These are phyloP conservation scores for Nepenthes alata DNA, from an alignment of 179 eudicot genomes.

Conservation along the genomic window DNA sequence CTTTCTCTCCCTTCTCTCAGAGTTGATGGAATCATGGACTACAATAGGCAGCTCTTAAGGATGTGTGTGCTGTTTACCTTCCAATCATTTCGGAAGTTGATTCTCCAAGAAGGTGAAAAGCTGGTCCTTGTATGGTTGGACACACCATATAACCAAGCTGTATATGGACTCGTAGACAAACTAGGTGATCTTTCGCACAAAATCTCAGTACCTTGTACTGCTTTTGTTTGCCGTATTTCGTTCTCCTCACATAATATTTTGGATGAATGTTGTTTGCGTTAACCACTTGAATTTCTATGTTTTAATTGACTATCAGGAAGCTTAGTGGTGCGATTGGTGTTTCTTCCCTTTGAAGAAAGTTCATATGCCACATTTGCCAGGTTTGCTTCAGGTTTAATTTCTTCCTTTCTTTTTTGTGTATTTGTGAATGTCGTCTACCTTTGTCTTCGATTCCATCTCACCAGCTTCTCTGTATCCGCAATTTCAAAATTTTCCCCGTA, in stretches of 20 bases:
- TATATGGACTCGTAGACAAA: slow-evolving; percentile 95
- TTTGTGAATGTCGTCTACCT: background rate
- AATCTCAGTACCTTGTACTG: slow-evolving; percentile 2
- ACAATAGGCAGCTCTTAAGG: slow-evolving; percentile 57
- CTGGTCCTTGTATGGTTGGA: slow-evolving; percentile 97
- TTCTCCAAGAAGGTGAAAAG: slow-evolving; percentile 99
- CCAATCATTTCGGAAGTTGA: slow-evolving; percentile 72
- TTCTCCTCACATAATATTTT: background rate
- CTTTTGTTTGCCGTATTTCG: background rate
- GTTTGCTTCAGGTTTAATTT: slow-evolving; percentile 84
- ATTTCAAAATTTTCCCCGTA: no score
- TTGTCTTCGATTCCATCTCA: background rate
- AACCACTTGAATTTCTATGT: background rate
- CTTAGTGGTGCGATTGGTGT: slow-evolving; percentile 90
- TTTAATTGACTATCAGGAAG: slow-evolving; percentile 46
- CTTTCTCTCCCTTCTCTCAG: slow-evolving; percentile 27
- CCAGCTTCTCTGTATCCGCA: no score
- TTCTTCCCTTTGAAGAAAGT: slow-evolving; percentile 98
- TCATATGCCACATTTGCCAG: slow-evolving; percentile 91
- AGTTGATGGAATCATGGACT: slow-evolving; percentile 23
- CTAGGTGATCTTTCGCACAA: slow-evolving; percentile 43
- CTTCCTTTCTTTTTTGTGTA: slow-evolving; percentile 8
- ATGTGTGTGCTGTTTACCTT: slow-evolving; percentile 78
- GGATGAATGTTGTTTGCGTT: background rate
- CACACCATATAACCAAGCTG: slow-evolving; percentile 96